phyloP scores from a whole-genome alignment of 495 filamentous ascomycete species.

The Aspergillus olivimuriae region DNA sequence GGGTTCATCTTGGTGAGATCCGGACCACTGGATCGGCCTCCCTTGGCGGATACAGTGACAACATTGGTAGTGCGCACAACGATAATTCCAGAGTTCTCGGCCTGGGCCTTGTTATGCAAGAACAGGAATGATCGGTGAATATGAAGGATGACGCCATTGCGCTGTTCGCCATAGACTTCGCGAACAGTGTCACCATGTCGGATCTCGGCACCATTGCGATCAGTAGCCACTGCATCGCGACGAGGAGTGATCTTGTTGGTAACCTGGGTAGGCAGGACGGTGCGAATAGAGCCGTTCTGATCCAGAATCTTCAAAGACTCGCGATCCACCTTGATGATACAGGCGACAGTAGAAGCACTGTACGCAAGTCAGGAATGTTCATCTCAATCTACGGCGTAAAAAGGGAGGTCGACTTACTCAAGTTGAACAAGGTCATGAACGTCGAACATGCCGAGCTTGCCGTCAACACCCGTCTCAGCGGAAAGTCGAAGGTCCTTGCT shows the following conservation, averaged over 20 bases:
- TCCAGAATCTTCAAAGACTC: constrained; percentile 86
- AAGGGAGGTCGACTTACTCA: constrained; percentile 49
- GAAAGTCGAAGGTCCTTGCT: constrained; percentile 94
- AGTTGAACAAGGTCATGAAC: constrained; percentile 93
- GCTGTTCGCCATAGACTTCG: constrained; percentile 77
- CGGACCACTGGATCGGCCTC: constrained; percentile 63
- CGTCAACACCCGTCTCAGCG: constrained; percentile 76
- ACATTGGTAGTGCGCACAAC: constrained; percentile 83
- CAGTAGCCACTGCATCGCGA: constrained; percentile 79
- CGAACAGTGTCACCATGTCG: constrained; percentile 85
- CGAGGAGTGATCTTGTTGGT: constrained; percentile 76
- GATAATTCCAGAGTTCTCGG: constrained; percentile 84
- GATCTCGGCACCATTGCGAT: constrained; percentile 90
- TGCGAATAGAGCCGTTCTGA: constrained; percentile 76
- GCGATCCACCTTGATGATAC: constrained; percentile 89
- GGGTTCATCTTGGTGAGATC: constrained; percentile 94
- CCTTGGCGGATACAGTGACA: constrained; percentile 83
- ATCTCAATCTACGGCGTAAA: no score
- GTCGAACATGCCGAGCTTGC: constrained; percentile 75
- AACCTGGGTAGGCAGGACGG: constrained; percentile 84
- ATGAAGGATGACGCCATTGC: constrained; percentile 82
- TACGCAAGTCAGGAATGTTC: constrained; percentile 29
- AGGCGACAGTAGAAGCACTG: constrained; percentile 79
- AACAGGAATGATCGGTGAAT: constrained; percentile 88
- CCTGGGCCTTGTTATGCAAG: constrained; percentile 73